A percentile compares a stretch with the other conserved stretches of the same genome.
These are phyloP conservation scores for Sonneratia alba DNA, from an alignment of 345 rosid genomes.

Conservation along the genomic window DNA sequence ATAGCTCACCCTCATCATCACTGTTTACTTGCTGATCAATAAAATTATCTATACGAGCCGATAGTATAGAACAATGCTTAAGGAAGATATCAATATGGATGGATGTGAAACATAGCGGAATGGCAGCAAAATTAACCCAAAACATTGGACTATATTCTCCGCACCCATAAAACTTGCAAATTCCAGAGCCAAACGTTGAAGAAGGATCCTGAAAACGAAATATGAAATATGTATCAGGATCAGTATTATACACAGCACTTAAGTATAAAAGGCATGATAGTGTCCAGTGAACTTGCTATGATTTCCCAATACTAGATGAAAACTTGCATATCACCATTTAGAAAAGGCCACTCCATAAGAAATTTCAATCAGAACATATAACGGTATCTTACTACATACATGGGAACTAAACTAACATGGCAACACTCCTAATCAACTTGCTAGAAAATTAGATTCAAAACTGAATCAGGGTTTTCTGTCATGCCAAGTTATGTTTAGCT, in stretches of 20 bases:
- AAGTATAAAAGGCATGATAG: not conserved
- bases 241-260: not conserved
- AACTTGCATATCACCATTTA: not conserved
- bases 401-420: not conserved
- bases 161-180: conserved; percentile 53
- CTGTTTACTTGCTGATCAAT: conserved; percentile 12
- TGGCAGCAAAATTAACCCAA: conserved; percentile 55
- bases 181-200: conserved; percentile 26
- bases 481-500: not conserved
- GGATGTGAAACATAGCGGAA: conserved; percentile 52
- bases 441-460: not conserved
- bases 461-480: not conserved
- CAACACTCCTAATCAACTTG: not conserved
- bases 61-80: conserved; percentile 21
- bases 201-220: conserved; percentile 41
- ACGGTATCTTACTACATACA: not conserved
- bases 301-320: not conserved
- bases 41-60: conserved; percentile 33
- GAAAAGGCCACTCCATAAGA: not conserved
- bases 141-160: conserved; percentile 37
- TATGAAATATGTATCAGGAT: not conserved
- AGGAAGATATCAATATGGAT: conserved; percentile 35
- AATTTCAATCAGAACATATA: not conserved
- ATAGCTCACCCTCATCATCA: conserved; percentile 15
- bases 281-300: too few species aligned